These are phyloP conservation scores for Infundibulicybe gibba DNA, from an alignment of 768 basidiomycete species.

Conservation along the genomic window DNA sequence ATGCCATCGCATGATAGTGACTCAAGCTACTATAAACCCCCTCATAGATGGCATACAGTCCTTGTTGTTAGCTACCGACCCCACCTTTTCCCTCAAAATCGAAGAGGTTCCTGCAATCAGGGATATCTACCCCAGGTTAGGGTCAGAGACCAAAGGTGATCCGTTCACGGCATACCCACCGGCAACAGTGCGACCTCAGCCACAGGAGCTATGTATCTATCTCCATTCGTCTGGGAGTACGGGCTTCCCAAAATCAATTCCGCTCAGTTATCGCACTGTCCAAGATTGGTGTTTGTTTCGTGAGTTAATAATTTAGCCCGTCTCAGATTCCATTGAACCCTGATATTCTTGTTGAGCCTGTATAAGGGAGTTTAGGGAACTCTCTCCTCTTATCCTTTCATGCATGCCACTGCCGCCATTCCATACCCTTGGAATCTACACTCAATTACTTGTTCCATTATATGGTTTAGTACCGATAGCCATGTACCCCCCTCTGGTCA, in stretches of 20 bases:
- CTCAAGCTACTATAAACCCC: conserved; percentile 14
- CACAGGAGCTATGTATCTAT: conserved; percentile 16
- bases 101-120: conserved; percentile 11
- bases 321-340: neutral
- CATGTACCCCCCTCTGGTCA: conserved; percentile 22
- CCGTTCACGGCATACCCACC: neutral
- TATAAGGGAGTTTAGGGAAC: conserved; percentile 7
- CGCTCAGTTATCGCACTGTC: conserved; percentile 15
- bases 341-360: conserved; percentile 5
- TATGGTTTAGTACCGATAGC: conserved; percentile 12
- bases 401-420: conserved; percentile 28
- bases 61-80: conserved; percentile 6
- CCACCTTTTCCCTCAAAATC: conserved; percentile 1
- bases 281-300: conserved; percentile 24
- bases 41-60: conserved; percentile 16
- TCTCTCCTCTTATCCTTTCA: conserved; percentile 8
- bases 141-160: conserved; percentile 10
- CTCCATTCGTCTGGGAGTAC: conserved; percentile 39
- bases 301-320: neutral
- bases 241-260: conserved; percentile 31
- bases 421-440: conserved; percentile 22
- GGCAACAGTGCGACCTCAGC: neutral
- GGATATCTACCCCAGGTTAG: conserved; percentile 22
- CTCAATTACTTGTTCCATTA: conserved; percentile 20
- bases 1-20: conserved; percentile 26